Conservation (phyloP, 75 land plant genomes). For the Azolla pinnata region DNA sequence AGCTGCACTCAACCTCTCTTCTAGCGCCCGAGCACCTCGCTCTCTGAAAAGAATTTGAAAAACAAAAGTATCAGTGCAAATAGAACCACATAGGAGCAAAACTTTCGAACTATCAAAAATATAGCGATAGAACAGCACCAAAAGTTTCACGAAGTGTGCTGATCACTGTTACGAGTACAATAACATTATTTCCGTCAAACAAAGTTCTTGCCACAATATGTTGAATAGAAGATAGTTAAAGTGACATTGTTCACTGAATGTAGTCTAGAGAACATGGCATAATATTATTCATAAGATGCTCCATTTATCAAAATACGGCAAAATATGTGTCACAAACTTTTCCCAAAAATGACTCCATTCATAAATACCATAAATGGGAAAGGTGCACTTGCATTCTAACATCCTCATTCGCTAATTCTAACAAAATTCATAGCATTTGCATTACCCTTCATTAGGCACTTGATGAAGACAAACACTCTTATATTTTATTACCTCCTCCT, state of each 20-base stretch:
- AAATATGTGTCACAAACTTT: too few relatives aligned
- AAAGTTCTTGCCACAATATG: neutral
- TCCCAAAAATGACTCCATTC: neutral
- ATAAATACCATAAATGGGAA: neutral
- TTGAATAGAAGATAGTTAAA: neutral
- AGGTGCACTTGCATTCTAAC: neutral
- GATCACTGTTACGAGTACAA: neutral
- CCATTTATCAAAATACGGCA: too few relatives aligned
- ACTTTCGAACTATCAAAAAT: neutral
- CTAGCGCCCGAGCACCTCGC: constrained; percentile 88
- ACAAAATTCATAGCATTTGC: neutral
- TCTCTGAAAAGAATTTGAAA: constrained; percentile 38
- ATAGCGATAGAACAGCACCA: neutral
- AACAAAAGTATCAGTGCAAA: neutral
- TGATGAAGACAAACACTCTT: neutral
- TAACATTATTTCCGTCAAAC: neutral
- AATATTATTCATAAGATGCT: too few relatives aligned
- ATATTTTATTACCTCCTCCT: constrained; percentile 58
- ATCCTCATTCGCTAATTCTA: neutral
- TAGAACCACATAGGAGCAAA: neutral
- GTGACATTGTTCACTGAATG: too few relatives aligned
- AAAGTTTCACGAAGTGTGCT: too few relatives aligned
- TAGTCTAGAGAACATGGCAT: too few relatives aligned
- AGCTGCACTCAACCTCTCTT: constrained; percentile 69
- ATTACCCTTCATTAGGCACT: too few relatives aligned